phyloP scores from a whole-genome alignment of 2,329 filamentous ascomycete species.

The Colletotrichum sp. region DNA sequence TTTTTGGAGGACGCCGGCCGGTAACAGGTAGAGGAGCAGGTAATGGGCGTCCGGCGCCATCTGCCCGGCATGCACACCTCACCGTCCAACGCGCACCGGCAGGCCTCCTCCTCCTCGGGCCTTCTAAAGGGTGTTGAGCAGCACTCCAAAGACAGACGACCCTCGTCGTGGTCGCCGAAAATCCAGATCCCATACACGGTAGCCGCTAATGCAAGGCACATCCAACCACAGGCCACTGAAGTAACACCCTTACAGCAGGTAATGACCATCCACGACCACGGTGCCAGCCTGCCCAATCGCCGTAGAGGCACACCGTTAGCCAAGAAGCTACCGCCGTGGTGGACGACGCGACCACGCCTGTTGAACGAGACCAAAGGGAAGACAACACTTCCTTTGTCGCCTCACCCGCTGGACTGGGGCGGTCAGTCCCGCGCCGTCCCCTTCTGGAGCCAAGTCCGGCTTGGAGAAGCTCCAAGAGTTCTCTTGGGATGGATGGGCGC shows the following conservation, averaged over 20 bases:
- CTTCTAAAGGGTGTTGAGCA: not conserved
- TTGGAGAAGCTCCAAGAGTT: not conserved
- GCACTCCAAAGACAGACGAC: not conserved
- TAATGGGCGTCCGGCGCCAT: not conserved
- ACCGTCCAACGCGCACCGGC: not conserved
- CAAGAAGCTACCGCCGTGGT: not conserved
- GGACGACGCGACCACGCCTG: not conserved
- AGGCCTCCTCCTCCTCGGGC: not conserved
- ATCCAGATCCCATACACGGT: not conserved
- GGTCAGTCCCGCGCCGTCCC: not conserved
- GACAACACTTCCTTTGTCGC: not conserved
- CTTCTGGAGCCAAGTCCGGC: not conserved
- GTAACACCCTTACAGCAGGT: not conserved
- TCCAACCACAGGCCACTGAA: slow-evolving; percentile 11
- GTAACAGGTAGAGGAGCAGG: not conserved
- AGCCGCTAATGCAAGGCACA: slow-evolving; percentile 21
- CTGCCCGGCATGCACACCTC: not conserved
- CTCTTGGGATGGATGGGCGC: not conserved
- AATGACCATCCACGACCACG: not conserved
- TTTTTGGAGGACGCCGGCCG: not conserved
- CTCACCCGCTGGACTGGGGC: slow-evolving; percentile 1
- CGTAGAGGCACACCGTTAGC: not conserved
- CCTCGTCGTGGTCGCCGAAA: slow-evolving; percentile 11
- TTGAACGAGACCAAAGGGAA: not conserved
- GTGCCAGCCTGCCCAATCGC: not conserved